These are phyloP conservation scores for Lentinula lateritia DNA, from an alignment of 768 basidiomycete species.

Conservation along the genomic window DNA sequence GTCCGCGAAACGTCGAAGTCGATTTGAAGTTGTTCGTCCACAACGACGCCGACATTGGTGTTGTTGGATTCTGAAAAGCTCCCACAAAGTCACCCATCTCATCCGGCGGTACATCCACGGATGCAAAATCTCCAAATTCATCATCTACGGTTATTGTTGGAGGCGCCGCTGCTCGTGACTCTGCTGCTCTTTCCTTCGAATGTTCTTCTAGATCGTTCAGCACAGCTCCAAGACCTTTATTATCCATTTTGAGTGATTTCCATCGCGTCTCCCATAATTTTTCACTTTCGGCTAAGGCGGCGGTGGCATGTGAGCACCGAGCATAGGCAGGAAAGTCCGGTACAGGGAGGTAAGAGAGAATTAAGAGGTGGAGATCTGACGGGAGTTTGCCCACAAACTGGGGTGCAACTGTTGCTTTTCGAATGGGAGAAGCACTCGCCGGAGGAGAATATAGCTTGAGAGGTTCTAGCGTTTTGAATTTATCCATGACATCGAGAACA, in stretches of 20 bases:
- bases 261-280: slow-evolving; percentile 75
- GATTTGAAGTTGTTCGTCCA: slow-evolving; percentile 4
- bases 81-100: slow-evolving; percentile 48
- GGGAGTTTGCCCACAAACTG: slow-evolving; percentile 74
- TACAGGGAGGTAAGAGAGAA: slow-evolving; percentile 71
- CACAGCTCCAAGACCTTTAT: slow-evolving; percentile 35
- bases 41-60: slow-evolving; percentile 13
- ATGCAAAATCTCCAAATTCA: slow-evolving; percentile 86
- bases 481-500: slow-evolving; percentile 52
- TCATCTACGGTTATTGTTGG: slow-evolving; percentile 69
- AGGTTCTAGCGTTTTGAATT: slow-evolving; percentile 83
- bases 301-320: slow-evolving; percentile 57
- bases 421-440: slow-evolving; percentile 13
- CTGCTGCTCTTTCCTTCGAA: slow-evolving; percentile 30
- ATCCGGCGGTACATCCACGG: slow-evolving; percentile 33
- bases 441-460: slow-evolving; percentile 43
- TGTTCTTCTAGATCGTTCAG: slow-evolving; percentile 57
- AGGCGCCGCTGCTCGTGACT: slow-evolving; percentile 40
- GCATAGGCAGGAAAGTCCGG: slow-evolving; percentile 79
- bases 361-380: slow-evolving; percentile 64
- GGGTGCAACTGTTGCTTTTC: slow-evolving; percentile 15
- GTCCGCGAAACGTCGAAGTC: slow-evolving; percentile 41
- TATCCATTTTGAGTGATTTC: slow-evolving; percentile 50
- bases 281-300: slow-evolving; percentile 63
- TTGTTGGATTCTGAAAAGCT: slow-evolving; percentile 7